Evolutionary conservation across 345 rosid genomes (phyloP), one percentile per base, ranked within the genome.

Genomic region (Moricandia arvensis): DNA sequence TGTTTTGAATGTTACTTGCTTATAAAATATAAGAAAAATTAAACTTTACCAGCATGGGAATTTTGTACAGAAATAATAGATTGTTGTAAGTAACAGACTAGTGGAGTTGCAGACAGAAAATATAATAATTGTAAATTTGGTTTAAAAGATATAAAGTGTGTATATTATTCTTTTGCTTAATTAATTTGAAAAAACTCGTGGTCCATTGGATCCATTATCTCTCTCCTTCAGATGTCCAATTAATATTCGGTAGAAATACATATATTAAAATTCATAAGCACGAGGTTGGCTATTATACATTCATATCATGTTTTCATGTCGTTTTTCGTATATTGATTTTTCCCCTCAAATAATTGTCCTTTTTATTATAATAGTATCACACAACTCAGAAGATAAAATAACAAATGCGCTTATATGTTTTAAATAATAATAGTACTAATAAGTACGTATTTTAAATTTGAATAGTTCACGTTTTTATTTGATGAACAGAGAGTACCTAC

Each of bases 381-480:
- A 8, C 37, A 68, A 10, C 47, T 24, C 4, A 9, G 37, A 35
- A n/a, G 62, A 62, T 30, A 58, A 31, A 65, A 34, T 68, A 34
- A 26, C 13, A 75, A 47, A 45, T 47, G 72, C 15, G 60, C 18
- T 66, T 67, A 12, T 30, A 13, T 41, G 8, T 15, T 13, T 16
- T 21, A 9, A 54, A 27, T 51, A 55, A 38, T 0, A 29, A 12
- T 41, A 75, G 15, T 11, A 18, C 30, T 8, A 59, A 35, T 12
- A 66, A 24, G 11, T 45, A 59, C 10, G 7, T 13, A 1, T 35
- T 59, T 16, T 17, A 24, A 8, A 51, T 69, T 68, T 68, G 57
- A 53, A 17, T 38, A 17, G 64, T 38, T 76, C 79, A 76, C 79
- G 79, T 76, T 69, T 76, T 61, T 69, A 12, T 45, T 53, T 61